A percentile compares a stretch with the other conserved stretches of the same genome.
phyloP scores from a whole-genome alignment of 768 basidiomycete genomes.

The Ephemerocybe angulata region DNA sequence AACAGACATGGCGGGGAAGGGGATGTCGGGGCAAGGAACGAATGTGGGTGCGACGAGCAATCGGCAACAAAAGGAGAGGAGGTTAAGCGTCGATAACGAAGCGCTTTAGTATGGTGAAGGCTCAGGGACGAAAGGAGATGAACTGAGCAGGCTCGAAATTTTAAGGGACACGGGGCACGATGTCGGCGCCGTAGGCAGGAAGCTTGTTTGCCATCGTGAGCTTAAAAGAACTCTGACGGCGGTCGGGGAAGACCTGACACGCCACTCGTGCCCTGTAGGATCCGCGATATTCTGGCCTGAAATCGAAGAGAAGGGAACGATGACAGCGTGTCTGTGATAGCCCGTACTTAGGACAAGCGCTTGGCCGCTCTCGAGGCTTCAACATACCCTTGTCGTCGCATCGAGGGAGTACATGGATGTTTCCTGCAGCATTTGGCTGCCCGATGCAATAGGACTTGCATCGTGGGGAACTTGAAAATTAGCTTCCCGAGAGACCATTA shows the following conservation, averaged over 20 bases:
- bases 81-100: not conserved
- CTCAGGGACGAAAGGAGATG: not conserved
- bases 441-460: too few species aligned
- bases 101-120: not conserved
- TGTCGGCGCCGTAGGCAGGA: constrained; percentile 7
- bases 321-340: too few species aligned
- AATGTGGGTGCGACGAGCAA: not conserved
- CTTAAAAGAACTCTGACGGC: constrained; percentile 2
- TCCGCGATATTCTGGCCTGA: constrained; percentile 9
- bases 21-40: not conserved
- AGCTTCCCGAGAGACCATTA: too few species aligned
- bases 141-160: not conserved
- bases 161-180: constrained; percentile 4
- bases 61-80: not conserved
- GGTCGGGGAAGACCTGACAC: not conserved
- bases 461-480: too few species aligned
- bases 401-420: too few species aligned
- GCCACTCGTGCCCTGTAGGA: constrained; percentile 9
- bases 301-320: constrained; percentile 8
- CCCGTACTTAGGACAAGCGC: too few species aligned
- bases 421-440: too few species aligned
- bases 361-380: too few species aligned
- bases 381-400: too few species aligned
- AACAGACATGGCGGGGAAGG: not conserved
- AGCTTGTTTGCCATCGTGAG: not conserved